Evolutionary conservation across 1,139 yeast genomes (phyloP).

Genomic region (Suhomyces chickasaworum): DNA sequence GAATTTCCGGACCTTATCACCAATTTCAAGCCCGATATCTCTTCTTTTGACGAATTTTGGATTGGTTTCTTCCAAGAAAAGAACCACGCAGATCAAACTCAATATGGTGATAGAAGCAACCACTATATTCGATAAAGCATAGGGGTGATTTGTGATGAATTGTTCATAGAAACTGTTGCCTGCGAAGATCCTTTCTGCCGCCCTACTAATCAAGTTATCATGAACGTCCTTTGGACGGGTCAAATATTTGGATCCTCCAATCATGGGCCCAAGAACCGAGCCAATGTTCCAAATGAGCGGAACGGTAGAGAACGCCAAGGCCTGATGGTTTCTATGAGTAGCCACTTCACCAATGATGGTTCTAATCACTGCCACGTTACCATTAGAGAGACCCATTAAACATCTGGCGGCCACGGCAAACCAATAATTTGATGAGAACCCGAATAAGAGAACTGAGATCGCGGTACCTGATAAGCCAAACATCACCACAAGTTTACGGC

Average conservation of each 20-base stretch:
- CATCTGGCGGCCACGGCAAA: constrained; percentile 37
- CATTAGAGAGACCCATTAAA: constrained; percentile 38
- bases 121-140: constrained; percentile 60
- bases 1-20: constrained; percentile 43
- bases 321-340: constrained; percentile 39
- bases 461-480: constrained; percentile 38
- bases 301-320: constrained; percentile 38
- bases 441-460: constrained; percentile 31
- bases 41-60: constrained; percentile 39
- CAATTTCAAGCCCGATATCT: constrained; percentile 56
- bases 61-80: constrained; percentile 66
- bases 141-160: constrained; percentile 51
- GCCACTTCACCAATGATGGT: constrained; percentile 44
- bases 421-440: constrained; percentile 37
- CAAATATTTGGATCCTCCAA: constrained; percentile 50
- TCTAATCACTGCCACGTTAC: constrained; percentile 40
- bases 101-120: constrained; percentile 46
- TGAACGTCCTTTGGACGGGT: constrained; percentile 30
- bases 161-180: constrained; percentile 17
- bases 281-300: constrained; percentile 42
- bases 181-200: not conserved
- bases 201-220: constrained; percentile 9
- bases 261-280: constrained; percentile 41
- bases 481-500: constrained; percentile 36
- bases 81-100: constrained; percentile 44